Base-by-base conservation (phyloP, 148 eudicot genomes). In the Talinum fruticosum region DNA sequence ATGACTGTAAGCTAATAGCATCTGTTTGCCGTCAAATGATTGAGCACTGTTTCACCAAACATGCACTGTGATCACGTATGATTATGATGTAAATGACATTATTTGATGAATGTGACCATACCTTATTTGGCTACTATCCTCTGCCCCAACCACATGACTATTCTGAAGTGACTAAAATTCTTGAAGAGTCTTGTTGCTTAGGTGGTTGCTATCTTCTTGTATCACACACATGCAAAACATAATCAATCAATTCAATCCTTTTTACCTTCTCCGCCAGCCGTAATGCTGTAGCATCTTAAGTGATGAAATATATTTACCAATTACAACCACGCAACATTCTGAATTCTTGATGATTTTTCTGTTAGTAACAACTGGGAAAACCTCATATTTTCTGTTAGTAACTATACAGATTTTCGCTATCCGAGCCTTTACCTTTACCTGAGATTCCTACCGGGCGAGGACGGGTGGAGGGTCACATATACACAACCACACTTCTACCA, bases 211-310 rank as follows among this genome's bases (percentile, higher is more conserved):
- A 26, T 61, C 62, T 0, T 14, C 35, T 78, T 61, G 53, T 70
- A 66, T 41, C 70, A 66, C 6, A 45, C 77, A 73, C 69, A 38
- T 10, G 73, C 47, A 16, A 23, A 24, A 67, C 6, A 65, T 49
- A 16, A 30, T 71, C 53, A 72, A 37, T 26, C 2, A n/a, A n/a
- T n/a, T n/a, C n/a, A n/a, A n/a, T n/a, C 35, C 54, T 2, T 41
- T 6, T 38, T 15, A 26, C 28, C 71, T 54, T 37, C 78, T 37
- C 13, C 57, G 65, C 71, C 77, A 82, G 78, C 70, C 77, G 74
- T 77, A 37, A 32, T 15, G 77, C 41, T 66, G 19, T 32, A 70
- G 53, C 76, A 51, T 72, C 47, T 38, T 78, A 76, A 66, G 69
- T 72, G 14, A 65, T 74, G 45, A n/a, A n/a, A n/a, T n/a, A 53